Percentiles rank a stretch among this genome's conserved stretches.
phyloP scores from a whole-genome alignment of 768 basidiomycete genomes.

The Dioszegia aurantiaca region DNA sequence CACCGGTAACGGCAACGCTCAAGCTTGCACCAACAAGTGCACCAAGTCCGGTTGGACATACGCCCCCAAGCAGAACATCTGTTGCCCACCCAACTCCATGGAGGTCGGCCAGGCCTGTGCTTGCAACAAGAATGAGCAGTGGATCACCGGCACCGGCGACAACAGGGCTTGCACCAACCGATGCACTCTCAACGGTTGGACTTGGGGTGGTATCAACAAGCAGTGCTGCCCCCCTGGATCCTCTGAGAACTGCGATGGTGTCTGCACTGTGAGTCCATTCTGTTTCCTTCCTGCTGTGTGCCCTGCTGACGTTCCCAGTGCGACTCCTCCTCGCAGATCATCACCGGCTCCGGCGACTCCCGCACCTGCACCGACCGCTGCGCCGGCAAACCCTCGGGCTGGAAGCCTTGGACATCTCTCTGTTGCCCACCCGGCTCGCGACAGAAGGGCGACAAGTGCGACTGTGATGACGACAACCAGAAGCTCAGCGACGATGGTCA shows the following conservation, averaged over 20 bases:
- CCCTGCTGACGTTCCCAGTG: slow-evolving; percentile 3
- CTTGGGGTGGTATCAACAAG: slow-evolving; percentile 15
- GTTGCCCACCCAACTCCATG: slow-evolving; percentile 20
- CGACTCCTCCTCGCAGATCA: neutral
- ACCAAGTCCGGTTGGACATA: slow-evolving; percentile 3
- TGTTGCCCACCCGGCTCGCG: slow-evolving; percentile 13
- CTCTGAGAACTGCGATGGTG: slow-evolving; percentile 16
- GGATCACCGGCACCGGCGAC: neutral
- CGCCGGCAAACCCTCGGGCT: slow-evolving; percentile 1
- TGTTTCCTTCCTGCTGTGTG: neutral
- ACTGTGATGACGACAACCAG: slow-evolving; percentile 17
- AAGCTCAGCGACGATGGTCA: slow-evolving; percentile 4
- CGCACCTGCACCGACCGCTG: slow-evolving; percentile 19
- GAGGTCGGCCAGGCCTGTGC: slow-evolving; percentile 16
- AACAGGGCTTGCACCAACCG: slow-evolving; percentile 6
- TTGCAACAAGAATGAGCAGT: neutral
- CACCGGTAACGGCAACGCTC: slow-evolving; percentile 3
- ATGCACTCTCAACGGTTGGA: slow-evolving; percentile 16
- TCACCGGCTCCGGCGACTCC: slow-evolving; percentile 2
- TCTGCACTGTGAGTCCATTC: slow-evolving; percentile 7
- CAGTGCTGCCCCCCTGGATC: slow-evolving; percentile 26
- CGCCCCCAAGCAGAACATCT: slow-evolving; percentile 4
- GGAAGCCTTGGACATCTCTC: neutral
- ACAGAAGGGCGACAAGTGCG: slow-evolving; percentile 6
- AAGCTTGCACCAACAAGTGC: slow-evolving; percentile 18